phyloP scores from a whole-genome alignment of 441 rosid species.

The Erodium trifolium region DNA sequence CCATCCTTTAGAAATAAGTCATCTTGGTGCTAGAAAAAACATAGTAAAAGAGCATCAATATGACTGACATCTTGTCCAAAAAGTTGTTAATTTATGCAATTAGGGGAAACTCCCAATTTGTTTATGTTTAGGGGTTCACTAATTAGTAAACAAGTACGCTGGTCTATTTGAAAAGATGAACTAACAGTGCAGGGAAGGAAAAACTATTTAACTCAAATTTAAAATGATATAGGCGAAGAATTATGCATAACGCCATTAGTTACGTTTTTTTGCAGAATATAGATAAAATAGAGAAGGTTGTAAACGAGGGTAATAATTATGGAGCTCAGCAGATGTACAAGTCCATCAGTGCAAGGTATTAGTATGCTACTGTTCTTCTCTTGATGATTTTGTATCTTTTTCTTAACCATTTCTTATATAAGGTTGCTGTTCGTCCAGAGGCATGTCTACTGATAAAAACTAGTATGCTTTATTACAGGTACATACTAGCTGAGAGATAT shows the following conservation, averaged over 20 bases:
- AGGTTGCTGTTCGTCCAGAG: background rate
- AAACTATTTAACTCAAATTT: background rate
- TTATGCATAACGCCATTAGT: background rate
- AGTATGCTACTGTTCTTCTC: background rate
- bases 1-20: background rate
- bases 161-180: background rate
- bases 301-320: constrained; percentile 70
- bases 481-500: constrained; percentile 62
- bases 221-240: background rate
- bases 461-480: constrained; percentile 28
- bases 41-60: background rate
- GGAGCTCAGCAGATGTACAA: constrained; percentile 98
- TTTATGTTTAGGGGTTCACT: background rate
- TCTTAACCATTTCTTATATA: background rate
- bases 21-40: no score
- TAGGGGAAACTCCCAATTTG: background rate
- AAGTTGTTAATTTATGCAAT: background rate
- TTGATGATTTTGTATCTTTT: background rate
- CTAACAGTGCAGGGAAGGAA: background rate
- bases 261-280: constrained; percentile 40
- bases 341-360: constrained; percentile 73
- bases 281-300: constrained; percentile 67
- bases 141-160: background rate
- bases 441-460: no score
- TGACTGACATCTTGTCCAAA: background rate